A percentile compares a stretch with the other conserved stretches of the same genome.
Evolutionary conservation across 768 basidiomycete genomes (phyloP).

Genomic region (Heimioporus sp.): DNA sequence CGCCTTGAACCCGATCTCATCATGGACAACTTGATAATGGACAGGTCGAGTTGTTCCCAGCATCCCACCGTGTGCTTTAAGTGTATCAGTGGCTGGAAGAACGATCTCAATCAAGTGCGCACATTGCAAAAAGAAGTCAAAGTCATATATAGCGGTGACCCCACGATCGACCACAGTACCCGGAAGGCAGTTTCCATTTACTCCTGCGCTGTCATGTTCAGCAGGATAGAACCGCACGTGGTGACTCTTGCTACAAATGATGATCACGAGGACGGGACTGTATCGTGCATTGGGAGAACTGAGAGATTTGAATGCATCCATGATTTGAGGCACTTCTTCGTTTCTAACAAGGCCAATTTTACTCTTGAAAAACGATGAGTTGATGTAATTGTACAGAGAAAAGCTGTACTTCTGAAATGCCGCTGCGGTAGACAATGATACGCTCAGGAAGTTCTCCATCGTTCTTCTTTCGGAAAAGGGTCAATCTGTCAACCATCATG

Average conservation of each 20-base stretch:
- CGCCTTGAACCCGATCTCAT: not conserved
- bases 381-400: not conserved
- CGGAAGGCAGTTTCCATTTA: conserved; percentile 41
- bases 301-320: conserved; percentile 36
- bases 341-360: conserved; percentile 3
- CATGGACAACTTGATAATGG: not conserved
- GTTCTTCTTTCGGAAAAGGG: conserved; percentile 30
- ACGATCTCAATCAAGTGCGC: not conserved
- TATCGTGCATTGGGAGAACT: conserved; percentile 30
- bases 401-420: conserved; percentile 61
- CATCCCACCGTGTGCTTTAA: not conserved
- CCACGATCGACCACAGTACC: conserved; percentile 51
- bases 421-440: conserved; percentile 54
- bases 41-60: conserved; percentile 1
- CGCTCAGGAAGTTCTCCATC: conserved; percentile 37
- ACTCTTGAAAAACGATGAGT: not conserved
- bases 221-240: conserved; percentile 47
- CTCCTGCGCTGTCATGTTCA: conserved; percentile 25
- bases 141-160: conserved; percentile 45
- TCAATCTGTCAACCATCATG: conserved; percentile 45
- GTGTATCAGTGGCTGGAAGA: not conserved
- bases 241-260: conserved; percentile 49
- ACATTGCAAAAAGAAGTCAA: conserved; percentile 48
- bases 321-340: conserved; percentile 39
- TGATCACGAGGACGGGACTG: conserved; percentile 41